Conservation (phyloP, 139 green algal genomes). For the Tetradesmus lagerheimii region DNA sequence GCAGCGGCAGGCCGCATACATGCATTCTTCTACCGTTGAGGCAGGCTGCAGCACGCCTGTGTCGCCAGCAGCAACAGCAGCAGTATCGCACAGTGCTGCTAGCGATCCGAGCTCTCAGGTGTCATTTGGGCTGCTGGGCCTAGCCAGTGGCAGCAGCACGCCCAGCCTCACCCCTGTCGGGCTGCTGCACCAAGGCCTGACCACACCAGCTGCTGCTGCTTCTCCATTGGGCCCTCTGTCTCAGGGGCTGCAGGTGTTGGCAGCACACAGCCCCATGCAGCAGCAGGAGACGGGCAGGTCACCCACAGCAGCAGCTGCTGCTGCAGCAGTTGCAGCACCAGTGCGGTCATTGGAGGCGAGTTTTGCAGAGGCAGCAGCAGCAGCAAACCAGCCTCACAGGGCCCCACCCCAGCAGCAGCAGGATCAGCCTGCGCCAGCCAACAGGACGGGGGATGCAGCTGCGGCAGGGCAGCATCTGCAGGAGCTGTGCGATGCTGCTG, state of each 20-base stretch:
- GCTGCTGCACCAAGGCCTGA: not conserved
- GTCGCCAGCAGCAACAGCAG: no score
- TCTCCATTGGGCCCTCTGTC: not conserved
- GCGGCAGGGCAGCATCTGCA: conserved; percentile 22
- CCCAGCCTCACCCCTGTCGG: not conserved
- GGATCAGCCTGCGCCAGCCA: not conserved
- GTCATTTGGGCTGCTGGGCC: not conserved
- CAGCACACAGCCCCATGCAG: not conserved
- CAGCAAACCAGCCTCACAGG: not conserved
- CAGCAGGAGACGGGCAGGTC: not conserved
- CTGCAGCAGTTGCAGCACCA: not conserved
- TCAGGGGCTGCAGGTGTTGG: not conserved
- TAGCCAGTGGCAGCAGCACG: conserved; percentile 4
- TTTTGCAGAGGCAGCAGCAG: not conserved
- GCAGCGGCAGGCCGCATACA: not conserved
- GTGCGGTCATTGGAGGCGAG: not conserved
- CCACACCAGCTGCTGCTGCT: not conserved
- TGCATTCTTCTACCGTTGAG: not conserved
- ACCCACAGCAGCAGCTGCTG: conserved; percentile 12
- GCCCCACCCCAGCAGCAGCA: not conserved
- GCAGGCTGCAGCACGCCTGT: not conserved
- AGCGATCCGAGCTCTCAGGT: not conserved
- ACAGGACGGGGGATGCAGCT: not conserved
- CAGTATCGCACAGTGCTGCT: not conserved
- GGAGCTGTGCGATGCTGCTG: not conserved